A percentile compares a stretch with the other conserved stretches of the same genome.
phyloP scores from a whole-genome alignment of 306 rosid species.

The Bauhinia variegata region DNA sequence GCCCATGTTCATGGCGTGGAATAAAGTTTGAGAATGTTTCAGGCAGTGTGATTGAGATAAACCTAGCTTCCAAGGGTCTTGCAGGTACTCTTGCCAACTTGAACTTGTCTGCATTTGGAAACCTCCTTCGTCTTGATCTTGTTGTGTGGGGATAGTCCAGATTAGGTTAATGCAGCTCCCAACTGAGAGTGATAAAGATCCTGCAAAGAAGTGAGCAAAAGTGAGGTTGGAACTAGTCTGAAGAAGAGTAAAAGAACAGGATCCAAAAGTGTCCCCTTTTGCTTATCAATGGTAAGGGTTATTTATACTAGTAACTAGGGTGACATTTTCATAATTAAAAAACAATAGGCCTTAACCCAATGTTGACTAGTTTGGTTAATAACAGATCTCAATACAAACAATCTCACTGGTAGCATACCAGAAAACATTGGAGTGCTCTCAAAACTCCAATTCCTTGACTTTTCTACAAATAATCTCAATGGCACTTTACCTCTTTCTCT shows the following conservation, averaged over 20 bases:
- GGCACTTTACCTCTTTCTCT: slow-evolving; percentile 61
- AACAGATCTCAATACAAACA: slow-evolving; percentile 53
- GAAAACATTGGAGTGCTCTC: slow-evolving; percentile 48
- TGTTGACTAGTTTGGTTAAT: no score
- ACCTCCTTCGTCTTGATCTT: slow-evolving; percentile 59
- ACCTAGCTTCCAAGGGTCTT: slow-evolving; percentile 52
- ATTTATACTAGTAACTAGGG: no score
- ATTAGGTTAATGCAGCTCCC: no score
- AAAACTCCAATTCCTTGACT: slow-evolving; percentile 59
- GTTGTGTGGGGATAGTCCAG: no score
- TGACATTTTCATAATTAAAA: no score
- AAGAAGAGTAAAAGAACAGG: no score
- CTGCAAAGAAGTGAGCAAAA: no score
- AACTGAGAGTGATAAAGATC: no score
- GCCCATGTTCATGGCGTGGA: slow-evolving; percentile 65
- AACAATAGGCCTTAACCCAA: no score
- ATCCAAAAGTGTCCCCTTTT: no score
- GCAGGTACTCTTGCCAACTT: slow-evolving; percentile 53
- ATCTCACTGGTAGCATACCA: slow-evolving; percentile 55
- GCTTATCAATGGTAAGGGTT: no score
- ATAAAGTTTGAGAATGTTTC: slow-evolving; percentile 44
- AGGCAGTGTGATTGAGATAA: slow-evolving; percentile 36
- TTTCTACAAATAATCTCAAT: slow-evolving; percentile 49
- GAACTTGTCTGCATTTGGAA: slow-evolving; percentile 55
- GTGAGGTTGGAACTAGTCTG: no score